Base-by-base conservation (phyloP, 2,329 filamentous ascomycete species). In the Aspergillus terreus region DNA sequence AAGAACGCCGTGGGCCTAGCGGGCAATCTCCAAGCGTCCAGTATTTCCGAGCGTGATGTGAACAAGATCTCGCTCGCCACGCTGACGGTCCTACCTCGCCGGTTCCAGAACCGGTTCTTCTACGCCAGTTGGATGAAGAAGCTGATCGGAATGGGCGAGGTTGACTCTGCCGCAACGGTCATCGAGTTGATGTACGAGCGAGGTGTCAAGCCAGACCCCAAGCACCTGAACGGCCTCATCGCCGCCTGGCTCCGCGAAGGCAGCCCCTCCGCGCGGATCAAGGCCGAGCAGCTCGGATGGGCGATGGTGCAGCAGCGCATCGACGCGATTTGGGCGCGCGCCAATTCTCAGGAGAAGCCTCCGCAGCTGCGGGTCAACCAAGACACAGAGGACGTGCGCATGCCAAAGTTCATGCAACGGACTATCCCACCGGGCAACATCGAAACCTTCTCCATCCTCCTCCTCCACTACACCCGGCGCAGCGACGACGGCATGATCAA, bases 121-220 rank as follows among this genome's bases (percentile, higher is more conserved):
- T 87, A 91, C 58, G 88, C 86, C 32, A 92, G 90, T 62, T 96
- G 91, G 92, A 80, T 95, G 63, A 92, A 92, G 70, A 84, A 87
- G 46, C 81, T 95, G 7, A 87, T 95, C 50, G 86, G 85, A 14
- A 82, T 85, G 52, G 84, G 84, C 2, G 82, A 90, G 57, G 72
- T 88, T 12, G 81, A 87, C 51, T 87, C 86, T 2, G 89, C 90
- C 3, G 78, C 82, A 47, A 82, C 83, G 53, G 88, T 95, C 7
- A 76, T 94, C 25, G 80, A 87, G 12, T 78, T 91, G 56, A 92
- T 95, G 87, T 83, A 85, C 59, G 76, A 81, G 47, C 82, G 81
- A 60, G 83, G 84, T 1, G 80, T 91, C 32, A 76, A 78, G 51
- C 84, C 89, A 2, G 83, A 88, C 38, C 76, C 88, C 2, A 85